phyloP scores from a whole-genome alignment of 345 rosid genomes.

The Hevea brasiliensis region DNA sequence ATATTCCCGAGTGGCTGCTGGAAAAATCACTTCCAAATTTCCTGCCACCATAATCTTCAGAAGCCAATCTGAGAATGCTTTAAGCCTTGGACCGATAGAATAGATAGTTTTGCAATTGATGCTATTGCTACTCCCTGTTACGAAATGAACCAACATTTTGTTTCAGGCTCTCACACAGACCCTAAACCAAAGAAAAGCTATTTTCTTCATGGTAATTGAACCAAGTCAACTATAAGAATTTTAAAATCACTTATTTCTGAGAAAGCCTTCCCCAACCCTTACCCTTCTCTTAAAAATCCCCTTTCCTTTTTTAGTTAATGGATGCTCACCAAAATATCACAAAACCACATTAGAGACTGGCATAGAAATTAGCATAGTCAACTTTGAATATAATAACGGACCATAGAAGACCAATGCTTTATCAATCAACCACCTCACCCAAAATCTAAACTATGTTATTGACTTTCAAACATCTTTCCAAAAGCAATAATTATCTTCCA shows the following conservation, averaged over 20 bases:
- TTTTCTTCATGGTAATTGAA: not conserved
- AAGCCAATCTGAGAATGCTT: slow-evolving; percentile 93
- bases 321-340: not conserved
- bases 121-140: slow-evolving; percentile 45
- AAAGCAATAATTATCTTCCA: not conserved
- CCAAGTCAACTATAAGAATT: not conserved
- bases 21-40: slow-evolving; percentile 77
- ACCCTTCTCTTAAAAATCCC: too few species aligned
- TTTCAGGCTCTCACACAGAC: slow-evolving; percentile 10
- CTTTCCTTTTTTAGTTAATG: not conserved
- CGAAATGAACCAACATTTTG: slow-evolving; percentile 16
- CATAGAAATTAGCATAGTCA: not conserved
- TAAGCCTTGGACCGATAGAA: slow-evolving; percentile 77
- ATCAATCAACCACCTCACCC: not conserved
- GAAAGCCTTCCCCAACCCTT: too few species aligned
- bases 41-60: slow-evolving; percentile 91
- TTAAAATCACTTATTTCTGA: too few species aligned
- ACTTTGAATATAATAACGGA: not conserved
- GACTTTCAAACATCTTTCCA: not conserved
- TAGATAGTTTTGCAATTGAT: slow-evolving; percentile 44
- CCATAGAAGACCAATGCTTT: not conserved
- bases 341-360: not conserved
- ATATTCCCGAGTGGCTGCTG: slow-evolving; percentile 96
- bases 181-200: not conserved
- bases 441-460: not conserved